phyloP scores from a whole-genome alignment of 306 rosid genomes.

The Citrullus mucosospermus region DNA sequence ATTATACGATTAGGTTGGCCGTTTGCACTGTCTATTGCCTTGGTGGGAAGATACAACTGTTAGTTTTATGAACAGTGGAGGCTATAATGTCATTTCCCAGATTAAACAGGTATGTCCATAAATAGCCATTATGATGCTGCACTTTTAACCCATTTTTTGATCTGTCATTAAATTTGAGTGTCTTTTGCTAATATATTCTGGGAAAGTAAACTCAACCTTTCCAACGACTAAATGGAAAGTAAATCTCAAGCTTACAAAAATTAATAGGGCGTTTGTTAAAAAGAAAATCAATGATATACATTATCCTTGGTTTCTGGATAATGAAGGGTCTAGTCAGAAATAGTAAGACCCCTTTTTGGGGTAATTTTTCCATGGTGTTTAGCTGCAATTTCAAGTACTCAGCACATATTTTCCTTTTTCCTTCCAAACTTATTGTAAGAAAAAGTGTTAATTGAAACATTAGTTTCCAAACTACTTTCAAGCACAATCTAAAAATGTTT shows the following conservation, averaged over 20 bases:
- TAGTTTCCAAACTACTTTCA: background rate
- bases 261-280: background rate
- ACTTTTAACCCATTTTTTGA: background rate
- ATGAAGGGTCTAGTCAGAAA: background rate
- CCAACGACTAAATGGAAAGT: background rate
- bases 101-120: conserved; percentile 29
- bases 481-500: background rate
- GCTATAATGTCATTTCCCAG: conserved; percentile 31
- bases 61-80: conserved; percentile 36
- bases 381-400: background rate
- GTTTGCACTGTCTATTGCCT: conserved; percentile 42
- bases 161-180: background rate
- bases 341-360: background rate
- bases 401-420: background rate
- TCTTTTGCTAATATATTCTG: background rate
- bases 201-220: background rate
- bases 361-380: background rate
- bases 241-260: background rate
- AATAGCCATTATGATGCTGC: background rate
- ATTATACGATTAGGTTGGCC: conserved; percentile 29
- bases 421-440: background rate
- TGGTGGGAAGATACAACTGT: conserved; percentile 50
- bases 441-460: background rate
- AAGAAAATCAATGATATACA: background rate
- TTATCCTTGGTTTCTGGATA: background rate